Conservation (phyloP, 2,329 filamentous ascomycete species). For the Hypoxylon sp. region DNA sequence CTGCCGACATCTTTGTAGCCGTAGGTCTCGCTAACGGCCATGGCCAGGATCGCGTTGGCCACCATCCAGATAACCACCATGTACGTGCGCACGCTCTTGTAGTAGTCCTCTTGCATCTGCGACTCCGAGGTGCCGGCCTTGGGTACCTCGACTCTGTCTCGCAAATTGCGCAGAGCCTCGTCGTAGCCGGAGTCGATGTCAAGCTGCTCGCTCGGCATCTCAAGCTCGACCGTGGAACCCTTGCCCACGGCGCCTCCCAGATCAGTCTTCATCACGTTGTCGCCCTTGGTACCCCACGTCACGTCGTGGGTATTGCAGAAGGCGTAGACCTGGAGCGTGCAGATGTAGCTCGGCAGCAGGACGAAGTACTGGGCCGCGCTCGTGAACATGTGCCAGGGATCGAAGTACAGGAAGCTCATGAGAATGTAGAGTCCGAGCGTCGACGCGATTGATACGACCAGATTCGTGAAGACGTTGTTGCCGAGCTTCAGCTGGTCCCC, state of each 20-base stretch:
- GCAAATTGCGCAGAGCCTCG: slow-evolving; percentile 93
- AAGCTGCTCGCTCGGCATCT: slow-evolving; percentile 97
- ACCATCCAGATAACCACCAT: slow-evolving; percentile 97
- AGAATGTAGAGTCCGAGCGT: slow-evolving; percentile 95
- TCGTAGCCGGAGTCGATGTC: slow-evolving; percentile 99
- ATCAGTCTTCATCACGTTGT: slow-evolving; percentile 94
- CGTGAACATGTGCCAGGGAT: slow-evolving; percentile 99
- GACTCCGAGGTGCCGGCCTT: slow-evolving; percentile 71
- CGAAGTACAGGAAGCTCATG: slow-evolving; percentile 95
- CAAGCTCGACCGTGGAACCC: slow-evolving; percentile 85
- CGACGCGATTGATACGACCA: slow-evolving; percentile 88
- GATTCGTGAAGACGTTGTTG: slow-evolving; percentile 93
- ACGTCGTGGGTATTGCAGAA: slow-evolving; percentile 99
- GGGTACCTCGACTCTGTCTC: slow-evolving; percentile 89
- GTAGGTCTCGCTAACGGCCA: slow-evolving; percentile 92
- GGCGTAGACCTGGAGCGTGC: slow-evolving; percentile 96
- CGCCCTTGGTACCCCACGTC: slow-evolving; percentile 98
- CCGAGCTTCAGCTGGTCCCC: slow-evolving; percentile 70
- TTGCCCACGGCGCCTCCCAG: slow-evolving; percentile 86
- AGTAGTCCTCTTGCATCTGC: slow-evolving; percentile 98
- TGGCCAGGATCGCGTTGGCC: slow-evolving; percentile 89
- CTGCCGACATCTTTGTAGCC: slow-evolving; percentile 74
- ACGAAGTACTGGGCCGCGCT: slow-evolving; percentile 91
- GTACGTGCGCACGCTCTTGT: slow-evolving; percentile 96
- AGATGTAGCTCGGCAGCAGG: slow-evolving; percentile 92